Evolutionary conservation across 2,329 filamentous ascomycete genomes (phyloP), one percentile per base, ranked within the genome.

Genomic region (Monosporascus ibericus): DNA sequence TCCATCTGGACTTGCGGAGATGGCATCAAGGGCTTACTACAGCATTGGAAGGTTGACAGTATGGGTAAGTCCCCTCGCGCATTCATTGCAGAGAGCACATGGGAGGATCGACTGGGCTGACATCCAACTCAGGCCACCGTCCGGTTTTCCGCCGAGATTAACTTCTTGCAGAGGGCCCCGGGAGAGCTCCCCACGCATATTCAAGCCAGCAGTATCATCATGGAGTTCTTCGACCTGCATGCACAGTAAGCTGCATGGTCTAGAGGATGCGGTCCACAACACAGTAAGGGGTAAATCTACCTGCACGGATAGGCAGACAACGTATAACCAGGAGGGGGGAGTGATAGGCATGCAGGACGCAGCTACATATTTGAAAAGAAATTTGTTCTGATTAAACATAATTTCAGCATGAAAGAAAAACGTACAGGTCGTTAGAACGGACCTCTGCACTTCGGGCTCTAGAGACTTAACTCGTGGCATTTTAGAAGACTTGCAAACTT

Each of bases 121-220:
- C 11, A 15, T 17, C 27, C 9, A 20, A n/a, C 9, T 15, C 24
- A 70, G 66, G 72, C 17, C 75, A 78, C 54, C 68, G 66, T 50
- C 77, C 75, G 75, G 69, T 75, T 5, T 5, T 74, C 73, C 22
- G 74, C 70, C 4, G 68, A 72, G 47, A 66, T 68, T 47, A 77
- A 76, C 58, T 68, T 75, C 50, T 73, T 72, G 6, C 72, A 75
- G 58, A 57, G 72, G 17, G 65, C 70, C 1, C 69, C 69, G 3
- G 68, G 65, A 0, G 67, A 74, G 51, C 63, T 63, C 1, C 73
- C 74, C 1, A 70, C 72, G 5, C 67, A 72, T 39, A 71, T 78
- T 20, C 60, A 73, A 40, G 74, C 73, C 2, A 75, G 70, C 48
- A 65, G 67, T 30, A 67, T 77, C 34, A 68, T 77, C 20, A 71